A percentile compares a stretch with the other conserved stretches of the same genome.
Conservation (phyloP, 2,329 filamentous ascomycete genomes). For the Aspergillus sp. region DNA sequence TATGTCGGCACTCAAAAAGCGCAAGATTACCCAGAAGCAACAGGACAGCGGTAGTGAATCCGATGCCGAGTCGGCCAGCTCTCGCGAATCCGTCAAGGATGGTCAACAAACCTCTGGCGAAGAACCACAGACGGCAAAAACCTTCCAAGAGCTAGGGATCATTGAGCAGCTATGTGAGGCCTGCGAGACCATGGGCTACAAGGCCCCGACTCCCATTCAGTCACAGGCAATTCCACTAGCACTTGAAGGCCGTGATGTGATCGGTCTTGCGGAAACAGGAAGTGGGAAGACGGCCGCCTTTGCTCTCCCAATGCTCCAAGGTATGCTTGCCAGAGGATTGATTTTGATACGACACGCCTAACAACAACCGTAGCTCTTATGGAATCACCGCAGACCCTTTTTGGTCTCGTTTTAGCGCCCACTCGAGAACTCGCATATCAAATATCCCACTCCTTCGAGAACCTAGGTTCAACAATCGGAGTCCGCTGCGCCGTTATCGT, state of each 20-base stretch:
- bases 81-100: conserved; percentile 12
- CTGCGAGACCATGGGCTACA: conserved; percentile 79
- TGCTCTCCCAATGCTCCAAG: conserved; percentile 84
- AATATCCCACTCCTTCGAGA: conserved; percentile 84
- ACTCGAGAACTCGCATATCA: conserved; percentile 92
- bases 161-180: conserved; percentile 87
- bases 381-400: conserved; percentile 80
- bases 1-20: conserved; percentile 43
- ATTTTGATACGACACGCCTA: background rate
- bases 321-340: conserved; percentile 16
- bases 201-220: conserved; percentile 84
- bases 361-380: conserved; percentile 61
- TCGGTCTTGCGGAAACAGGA: conserved; percentile 92
- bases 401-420: conserved; percentile 86
- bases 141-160: conserved; percentile 64
- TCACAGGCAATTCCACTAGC: conserved; percentile 78
- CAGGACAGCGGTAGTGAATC: conserved; percentile 23
- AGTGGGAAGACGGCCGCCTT: conserved; percentile 96
- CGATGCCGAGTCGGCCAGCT: conserved; percentile 24
- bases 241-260: conserved; percentile 78
- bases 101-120: conserved; percentile 2
- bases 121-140: conserved; percentile 32
- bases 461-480: conserved; percentile 82
- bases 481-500: conserved; percentile 84
- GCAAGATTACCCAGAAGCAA: conserved; percentile 36